Evolutionary conservation across 441 rosid species (phyloP), one percentile per base, ranked within the genome.

Genomic region (Viola pubescens): DNA sequence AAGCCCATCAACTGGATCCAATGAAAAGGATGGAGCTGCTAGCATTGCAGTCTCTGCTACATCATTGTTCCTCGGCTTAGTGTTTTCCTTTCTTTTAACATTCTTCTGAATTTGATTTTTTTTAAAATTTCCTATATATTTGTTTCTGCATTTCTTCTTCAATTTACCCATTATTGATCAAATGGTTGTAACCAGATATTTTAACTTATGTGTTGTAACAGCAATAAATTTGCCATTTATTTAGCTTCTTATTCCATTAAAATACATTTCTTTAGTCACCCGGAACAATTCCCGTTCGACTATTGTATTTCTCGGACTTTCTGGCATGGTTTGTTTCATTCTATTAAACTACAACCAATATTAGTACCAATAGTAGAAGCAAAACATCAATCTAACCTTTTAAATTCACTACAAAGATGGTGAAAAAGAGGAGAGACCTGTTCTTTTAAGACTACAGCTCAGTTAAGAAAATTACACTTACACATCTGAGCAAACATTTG

Each of bases 1-100:
- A 8, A 56, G 58, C 63, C 73, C 79, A 64, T 39, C 75, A 34
- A 41, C 56, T 0, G 79, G 75, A 34, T 40, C 37, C 3, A 13
- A 59, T 11, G 55, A 6, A 9, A 45, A 0, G 3, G n/a, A 26
- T 10, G 70, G 54, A 43, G 75, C 60, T 60, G 43, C 67, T 6
- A 41, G 4, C 56, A 67, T 47, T 55, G 56, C 68, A 0, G 49
- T 26, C 40, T 53, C 62, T 3, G 54, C 57, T 37, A 39, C 9
- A 4, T 8, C 60, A 0, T 38, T 59, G 40, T 4, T 64, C 9
- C 2, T 48, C 16, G 68, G 53, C 13, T 50, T 68, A 4, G 51
- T 65, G n/a, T 8, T 62, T 50, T 59, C 60, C 5, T 10, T 40
- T 38, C 62, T 74, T 39, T 49, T 52, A 12, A 40, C 52, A 56